A percentile compares a stretch with the other conserved stretches of the same genome.
These are phyloP conservation scores for Xylaria sp. DNA, from an alignment of 2,329 filamentous ascomycete species.

Conservation along the genomic window DNA sequence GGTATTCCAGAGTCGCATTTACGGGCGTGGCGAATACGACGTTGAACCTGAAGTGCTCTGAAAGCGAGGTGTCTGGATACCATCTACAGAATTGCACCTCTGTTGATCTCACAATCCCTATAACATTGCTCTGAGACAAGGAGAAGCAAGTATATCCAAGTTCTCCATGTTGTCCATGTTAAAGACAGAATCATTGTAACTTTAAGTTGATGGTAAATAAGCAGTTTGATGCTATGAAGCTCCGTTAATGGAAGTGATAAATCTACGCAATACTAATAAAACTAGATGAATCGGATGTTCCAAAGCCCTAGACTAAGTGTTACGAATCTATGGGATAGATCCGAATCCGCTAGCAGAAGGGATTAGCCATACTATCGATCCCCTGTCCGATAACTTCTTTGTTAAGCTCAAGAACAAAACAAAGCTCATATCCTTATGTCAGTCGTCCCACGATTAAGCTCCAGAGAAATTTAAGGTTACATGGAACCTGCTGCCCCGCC, in stretches of 20 bases:
- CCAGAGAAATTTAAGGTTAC: not conserved
- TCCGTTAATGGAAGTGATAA: not conserved
- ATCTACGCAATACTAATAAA: not conserved
- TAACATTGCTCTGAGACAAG: slow-evolving; percentile 36
- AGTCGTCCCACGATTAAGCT: too few relatives aligned
- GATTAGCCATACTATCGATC: not conserved
- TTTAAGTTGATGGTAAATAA: not conserved
- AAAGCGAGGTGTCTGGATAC: slow-evolving; percentile 42
- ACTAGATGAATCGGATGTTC: not conserved
- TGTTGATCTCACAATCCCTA: slow-evolving; percentile 33
- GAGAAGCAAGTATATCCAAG: too few relatives aligned
- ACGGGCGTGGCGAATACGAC: slow-evolving; percentile 38
- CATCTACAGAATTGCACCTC: slow-evolving; percentile 43
- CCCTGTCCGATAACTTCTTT: not conserved
- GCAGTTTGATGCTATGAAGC: not conserved
- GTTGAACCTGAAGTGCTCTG: slow-evolving; percentile 36
- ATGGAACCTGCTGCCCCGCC: not conserved
- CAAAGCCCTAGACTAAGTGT: not conserved
- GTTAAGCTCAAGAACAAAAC: too few relatives aligned
- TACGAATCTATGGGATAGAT: not conserved
- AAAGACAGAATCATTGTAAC: too few relatives aligned
- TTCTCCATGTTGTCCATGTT: too few relatives aligned
- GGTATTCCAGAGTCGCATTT: slow-evolving; percentile 38
- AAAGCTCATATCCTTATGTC: too few relatives aligned
- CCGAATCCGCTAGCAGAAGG: not conserved